phyloP scores from a whole-genome alignment of 192 early-diverging fungal species.

The Dissophora globulifera region DNA sequence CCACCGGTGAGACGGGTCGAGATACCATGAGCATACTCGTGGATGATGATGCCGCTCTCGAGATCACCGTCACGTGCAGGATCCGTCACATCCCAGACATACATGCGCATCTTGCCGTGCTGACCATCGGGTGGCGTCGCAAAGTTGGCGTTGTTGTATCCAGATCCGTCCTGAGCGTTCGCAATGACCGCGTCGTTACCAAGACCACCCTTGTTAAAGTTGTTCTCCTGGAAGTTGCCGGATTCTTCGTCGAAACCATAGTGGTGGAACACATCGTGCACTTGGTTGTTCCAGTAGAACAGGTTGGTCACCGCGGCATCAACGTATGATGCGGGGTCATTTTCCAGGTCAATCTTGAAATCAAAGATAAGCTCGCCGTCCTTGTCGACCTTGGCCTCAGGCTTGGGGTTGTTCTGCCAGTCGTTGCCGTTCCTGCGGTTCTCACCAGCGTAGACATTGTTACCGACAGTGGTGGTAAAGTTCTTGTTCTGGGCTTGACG shows the following conservation, averaged over 20 bases:
- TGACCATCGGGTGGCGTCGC: conserved; percentile 95
- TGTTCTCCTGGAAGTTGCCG: conserved; percentile 96
- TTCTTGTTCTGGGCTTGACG: conserved; percentile 65
- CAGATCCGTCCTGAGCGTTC: conserved; percentile 91
- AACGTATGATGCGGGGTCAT: conserved; percentile 74
- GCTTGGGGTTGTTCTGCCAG: conserved; percentile 85
- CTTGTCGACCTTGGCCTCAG: conserved; percentile 64
- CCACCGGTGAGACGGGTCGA: conserved; percentile 95
- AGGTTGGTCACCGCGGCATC: conserved; percentile 88
- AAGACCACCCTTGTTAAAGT: conserved; percentile 77
- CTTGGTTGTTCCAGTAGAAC: conserved; percentile 92
- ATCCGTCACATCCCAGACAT: conserved; percentile 82
- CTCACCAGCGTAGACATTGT: conserved; percentile 93
- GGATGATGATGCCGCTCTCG: conserved; percentile 92
- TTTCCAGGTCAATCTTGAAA: conserved; percentile 73
- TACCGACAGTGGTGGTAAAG: conserved; percentile 82
- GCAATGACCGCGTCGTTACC: conserved; percentile 89
- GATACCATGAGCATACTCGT: conserved; percentile 97
- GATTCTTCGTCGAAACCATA: conserved; percentile 93
- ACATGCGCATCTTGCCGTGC: conserved; percentile 95
- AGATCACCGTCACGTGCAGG: conserved; percentile 88
- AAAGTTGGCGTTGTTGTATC: conserved; percentile 95
- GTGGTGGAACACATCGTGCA: conserved; percentile 89
- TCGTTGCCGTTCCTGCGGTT: conserved; percentile 77
- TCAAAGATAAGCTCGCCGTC: conserved; percentile 74